Conservation (phyloP, 1,139 yeast genomes). For the Hansenula sp. region DNA sequence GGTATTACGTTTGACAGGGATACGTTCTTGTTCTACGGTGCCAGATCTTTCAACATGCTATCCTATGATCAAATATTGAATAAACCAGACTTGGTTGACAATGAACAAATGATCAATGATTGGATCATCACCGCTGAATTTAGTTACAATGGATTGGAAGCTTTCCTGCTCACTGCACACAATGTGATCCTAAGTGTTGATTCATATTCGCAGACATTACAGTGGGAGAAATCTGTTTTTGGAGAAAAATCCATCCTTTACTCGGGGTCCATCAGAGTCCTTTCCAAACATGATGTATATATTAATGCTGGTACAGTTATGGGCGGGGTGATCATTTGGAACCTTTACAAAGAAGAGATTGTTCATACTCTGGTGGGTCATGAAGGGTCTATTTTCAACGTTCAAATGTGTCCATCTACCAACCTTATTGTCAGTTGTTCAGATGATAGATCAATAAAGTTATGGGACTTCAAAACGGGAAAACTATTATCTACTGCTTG, state of each 20-base stretch:
- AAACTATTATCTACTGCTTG: slow-evolving; percentile 72
- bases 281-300: slow-evolving; percentile 38
- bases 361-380: slow-evolving; percentile 64
- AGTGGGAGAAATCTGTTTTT: slow-evolving; percentile 42
- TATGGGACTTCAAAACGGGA: slow-evolving; percentile 64
- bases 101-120: slow-evolving; percentile 59
- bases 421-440: slow-evolving; percentile 72
- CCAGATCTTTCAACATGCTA: slow-evolving; percentile 54
- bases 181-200: slow-evolving; percentile 59
- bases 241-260: slow-evolving; percentile 81
- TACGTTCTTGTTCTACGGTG: slow-evolving; percentile 62
- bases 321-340: slow-evolving; percentile 85
- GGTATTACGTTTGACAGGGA: slow-evolving; percentile 46
- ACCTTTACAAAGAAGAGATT: slow-evolving; percentile 39
- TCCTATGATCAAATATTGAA: slow-evolving; percentile 28
- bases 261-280: slow-evolving; percentile 69
- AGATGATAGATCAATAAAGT: slow-evolving; percentile 83
- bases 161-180: slow-evolving; percentile 73
- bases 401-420: slow-evolving; percentile 56
- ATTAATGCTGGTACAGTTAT: slow-evolving; percentile 92
- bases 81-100: slow-evolving; percentile 15
- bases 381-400: slow-evolving; percentile 89
- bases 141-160: slow-evolving; percentile 30
- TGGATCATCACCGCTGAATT: slow-evolving; percentile 73
- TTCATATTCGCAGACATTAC: slow-evolving; percentile 28